Evolutionary conservation across 2,329 filamentous ascomycete species (phyloP).

Genomic region (Orbilia ellipsospora): DNA sequence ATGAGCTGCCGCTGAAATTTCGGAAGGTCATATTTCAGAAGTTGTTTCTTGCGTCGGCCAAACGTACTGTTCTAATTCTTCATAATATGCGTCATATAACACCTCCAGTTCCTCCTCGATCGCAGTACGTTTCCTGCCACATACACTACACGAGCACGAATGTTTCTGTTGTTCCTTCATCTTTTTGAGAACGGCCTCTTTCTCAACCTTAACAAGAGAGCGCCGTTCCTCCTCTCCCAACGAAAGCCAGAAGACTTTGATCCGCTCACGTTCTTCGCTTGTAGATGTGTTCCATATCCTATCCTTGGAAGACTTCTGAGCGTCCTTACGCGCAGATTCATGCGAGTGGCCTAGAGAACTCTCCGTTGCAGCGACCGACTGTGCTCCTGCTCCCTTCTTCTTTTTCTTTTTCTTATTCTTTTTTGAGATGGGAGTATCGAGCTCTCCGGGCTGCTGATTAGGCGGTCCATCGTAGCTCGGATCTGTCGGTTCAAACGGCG

Average conservation of each 20-base stretch:
- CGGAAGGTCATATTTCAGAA: conserved; percentile 1
- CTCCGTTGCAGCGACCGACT: conserved; percentile 55
- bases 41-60: conserved; percentile 75
- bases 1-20: background rate
- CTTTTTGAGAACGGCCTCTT: conserved; percentile 96
- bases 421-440: conserved; percentile 63
- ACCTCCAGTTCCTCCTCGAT: conserved; percentile 98
- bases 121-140: conserved; percentile 91
- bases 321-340: conserved; percentile 52
- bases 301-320: conserved; percentile 68
- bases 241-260: conserved; percentile 98
- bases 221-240: conserved; percentile 94
- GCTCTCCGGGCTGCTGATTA: conserved; percentile 38
- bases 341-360: conserved; percentile 29
- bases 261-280: conserved; percentile 92
- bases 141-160: conserved; percentile 97
- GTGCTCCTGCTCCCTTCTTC: conserved; percentile 61
- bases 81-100: conserved; percentile 97
- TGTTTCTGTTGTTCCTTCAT: conserved; percentile 99
- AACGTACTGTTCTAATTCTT: conserved; percentile 96
- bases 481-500: conserved; percentile 41
- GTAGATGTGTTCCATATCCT: conserved; percentile 98
- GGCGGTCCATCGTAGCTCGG: conserved; percentile 43
- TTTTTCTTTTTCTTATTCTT: conserved; percentile 76
- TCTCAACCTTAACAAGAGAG: conserved; percentile 96